Conservation (phyloP, 192 early-diverging fungal genomes). For the Podochytrium sp. region DNA sequence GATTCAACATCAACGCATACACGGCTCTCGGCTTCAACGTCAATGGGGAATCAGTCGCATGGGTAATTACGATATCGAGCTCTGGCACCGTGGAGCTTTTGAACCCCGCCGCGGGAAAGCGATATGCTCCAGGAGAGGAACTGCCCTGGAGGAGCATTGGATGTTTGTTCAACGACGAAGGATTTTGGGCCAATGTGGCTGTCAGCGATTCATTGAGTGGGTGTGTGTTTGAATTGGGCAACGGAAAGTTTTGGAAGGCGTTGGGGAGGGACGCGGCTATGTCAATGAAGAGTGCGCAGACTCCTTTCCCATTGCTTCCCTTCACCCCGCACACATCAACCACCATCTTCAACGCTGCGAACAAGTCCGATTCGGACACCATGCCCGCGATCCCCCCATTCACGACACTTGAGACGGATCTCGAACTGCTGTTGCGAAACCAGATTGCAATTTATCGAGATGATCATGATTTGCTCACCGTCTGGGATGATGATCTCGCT, state of each 20-base stretch:
- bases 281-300: conserved; percentile 18
- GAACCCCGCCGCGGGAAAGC: conserved; percentile 17
- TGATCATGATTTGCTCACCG: conserved; percentile 26
- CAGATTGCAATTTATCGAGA: conserved; percentile 28
- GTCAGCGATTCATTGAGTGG: conserved; percentile 4
- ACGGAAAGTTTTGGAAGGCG: conserved; percentile 26
- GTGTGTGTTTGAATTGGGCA: background rate
- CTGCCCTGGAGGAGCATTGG: conserved; percentile 20
- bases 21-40: conserved; percentile 12
- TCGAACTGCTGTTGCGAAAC: conserved; percentile 10
- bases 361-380: background rate
- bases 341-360: background rate
- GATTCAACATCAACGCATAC: conserved; percentile 31
- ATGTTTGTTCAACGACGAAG: conserved; percentile 38
- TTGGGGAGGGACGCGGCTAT: conserved; percentile 18
- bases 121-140: background rate
- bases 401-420: conserved; percentile 18
- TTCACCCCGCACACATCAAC: background rate
- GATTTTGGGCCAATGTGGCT: conserved; percentile 34
- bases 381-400: background rate
- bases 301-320: conserved; percentile 19
- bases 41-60: background rate
- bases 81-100: conserved; percentile 16
- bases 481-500: conserved; percentile 29
- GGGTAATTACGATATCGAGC: conserved; percentile 14